phyloP scores from a whole-genome alignment of 768 basidiomycete genomes.

The Mycena rosella region DNA sequence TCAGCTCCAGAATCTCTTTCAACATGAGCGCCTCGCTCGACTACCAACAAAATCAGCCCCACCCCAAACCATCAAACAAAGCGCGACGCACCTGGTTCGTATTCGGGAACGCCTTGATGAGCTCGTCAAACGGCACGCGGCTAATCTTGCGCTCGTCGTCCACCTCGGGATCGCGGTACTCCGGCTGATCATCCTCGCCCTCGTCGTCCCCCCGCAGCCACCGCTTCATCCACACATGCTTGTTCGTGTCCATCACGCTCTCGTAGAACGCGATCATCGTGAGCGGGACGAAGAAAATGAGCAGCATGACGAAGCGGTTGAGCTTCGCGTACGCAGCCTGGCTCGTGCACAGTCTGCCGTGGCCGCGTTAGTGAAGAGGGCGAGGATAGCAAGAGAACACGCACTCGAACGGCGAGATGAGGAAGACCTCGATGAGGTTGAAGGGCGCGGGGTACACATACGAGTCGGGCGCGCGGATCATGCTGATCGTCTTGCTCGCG shows the following conservation, averaged over 20 bases:
- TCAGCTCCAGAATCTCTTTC: conserved; percentile 71
- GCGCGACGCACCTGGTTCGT: conserved; percentile 67
- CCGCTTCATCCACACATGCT: conserved; percentile 72
- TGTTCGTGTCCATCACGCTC: conserved; percentile 61
- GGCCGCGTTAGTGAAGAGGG: too few species aligned
- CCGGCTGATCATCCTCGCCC: conserved; percentile 66
- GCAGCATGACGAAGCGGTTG: conserved; percentile 83
- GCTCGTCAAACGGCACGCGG: conserved; percentile 75
- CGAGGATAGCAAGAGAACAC: too few species aligned
- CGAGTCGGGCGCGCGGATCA: conserved; percentile 90
- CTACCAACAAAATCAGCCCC: conserved; percentile 50
- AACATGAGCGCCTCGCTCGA: conserved; percentile 78
- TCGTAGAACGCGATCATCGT: conserved; percentile 82
- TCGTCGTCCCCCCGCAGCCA: conserved; percentile 77
- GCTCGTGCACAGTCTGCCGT: conserved; percentile 60
- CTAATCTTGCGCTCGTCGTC: conserved; percentile 71
- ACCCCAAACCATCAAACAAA: not conserved
- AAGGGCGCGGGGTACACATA: conserved; percentile 93
- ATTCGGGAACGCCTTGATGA: conserved; percentile 81
- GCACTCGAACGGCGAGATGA: conserved; percentile 90
- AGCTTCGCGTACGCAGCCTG: conserved; percentile 70
- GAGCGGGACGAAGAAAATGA: conserved; percentile 87
- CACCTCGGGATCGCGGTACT: conserved; percentile 70
- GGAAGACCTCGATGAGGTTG: conserved; percentile 85
- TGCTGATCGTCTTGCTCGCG: conserved; percentile 85